Percentiles rank a stretch among this genome's conserved stretches.
Conservation (phyloP, 768 basidiomycete genomes). For the Xerocomus potaroensis region DNA sequence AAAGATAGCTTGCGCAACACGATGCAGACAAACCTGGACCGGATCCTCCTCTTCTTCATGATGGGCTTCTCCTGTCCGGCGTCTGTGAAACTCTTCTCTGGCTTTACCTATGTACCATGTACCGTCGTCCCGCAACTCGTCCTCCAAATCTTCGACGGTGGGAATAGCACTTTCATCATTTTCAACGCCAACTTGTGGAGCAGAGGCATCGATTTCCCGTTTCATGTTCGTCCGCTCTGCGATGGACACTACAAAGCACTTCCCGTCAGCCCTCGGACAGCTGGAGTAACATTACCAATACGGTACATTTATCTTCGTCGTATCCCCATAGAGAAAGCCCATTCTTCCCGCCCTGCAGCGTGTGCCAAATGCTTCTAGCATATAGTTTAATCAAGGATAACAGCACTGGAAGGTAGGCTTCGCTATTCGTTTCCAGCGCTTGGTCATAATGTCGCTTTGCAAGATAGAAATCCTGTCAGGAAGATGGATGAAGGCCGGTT, state of each 20-base stretch:
- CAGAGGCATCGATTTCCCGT: slow-evolving; percentile 23
- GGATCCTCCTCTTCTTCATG: slow-evolving; percentile 63
- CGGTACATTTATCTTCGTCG: slow-evolving; percentile 43
- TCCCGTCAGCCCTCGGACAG: slow-evolving; percentile 6
- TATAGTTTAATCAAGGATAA: slow-evolving; percentile 83
- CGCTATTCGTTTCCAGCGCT: slow-evolving; percentile 80
- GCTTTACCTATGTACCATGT: slow-evolving; percentile 84
- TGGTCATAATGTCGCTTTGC: slow-evolving; percentile 95
- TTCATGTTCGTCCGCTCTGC: slow-evolving; percentile 18
- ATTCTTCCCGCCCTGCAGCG: slow-evolving; percentile 63
- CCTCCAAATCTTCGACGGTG: slow-evolving; percentile 25
- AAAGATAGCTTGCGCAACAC: neutral
- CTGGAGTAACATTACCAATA: neutral
- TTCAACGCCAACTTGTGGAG: slow-evolving; percentile 4
- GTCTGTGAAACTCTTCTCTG: slow-evolving; percentile 68
- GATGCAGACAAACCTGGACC: slow-evolving; percentile 50
- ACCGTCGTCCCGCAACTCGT: slow-evolving; percentile 44
- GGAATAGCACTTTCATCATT: slow-evolving; percentile 4
- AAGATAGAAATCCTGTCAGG: slow-evolving; percentile 81
- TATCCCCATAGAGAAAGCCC: slow-evolving; percentile 64
- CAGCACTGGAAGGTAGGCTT: slow-evolving; percentile 85
- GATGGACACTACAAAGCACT: slow-evolving; percentile 19
- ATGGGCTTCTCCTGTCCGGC: slow-evolving; percentile 40
- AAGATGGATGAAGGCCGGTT: neutral
- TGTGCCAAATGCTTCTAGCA: slow-evolving; percentile 79